Evolutionary conservation across 1,284 basidiomycete genomes (phyloP).

Genomic region (Puccinia triticina): DNA sequence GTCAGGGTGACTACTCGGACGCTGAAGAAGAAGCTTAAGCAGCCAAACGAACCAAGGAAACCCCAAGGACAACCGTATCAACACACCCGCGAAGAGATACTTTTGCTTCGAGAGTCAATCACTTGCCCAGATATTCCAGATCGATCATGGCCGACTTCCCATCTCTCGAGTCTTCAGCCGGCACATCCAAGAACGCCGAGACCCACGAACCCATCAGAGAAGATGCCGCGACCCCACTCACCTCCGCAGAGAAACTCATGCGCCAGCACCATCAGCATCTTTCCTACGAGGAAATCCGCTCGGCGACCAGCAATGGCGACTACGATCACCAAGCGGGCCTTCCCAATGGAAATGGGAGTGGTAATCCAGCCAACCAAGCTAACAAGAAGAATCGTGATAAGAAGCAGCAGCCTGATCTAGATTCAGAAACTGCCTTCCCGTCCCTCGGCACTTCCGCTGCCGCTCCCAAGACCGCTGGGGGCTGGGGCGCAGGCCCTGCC

Average conservation of each 20-base stretch:
- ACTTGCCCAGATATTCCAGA: neutral
- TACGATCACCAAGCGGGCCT: slow-evolving; percentile 13
- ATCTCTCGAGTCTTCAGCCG: neutral
- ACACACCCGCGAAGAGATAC: neutral
- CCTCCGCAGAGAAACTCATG: slow-evolving; percentile 22
- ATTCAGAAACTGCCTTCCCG: slow-evolving; percentile 60
- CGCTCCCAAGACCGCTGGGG: slow-evolving; percentile 55
- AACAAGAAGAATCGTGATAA: slow-evolving; percentile 15
- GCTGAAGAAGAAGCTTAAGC: no score
- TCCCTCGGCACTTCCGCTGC: slow-evolving; percentile 58
- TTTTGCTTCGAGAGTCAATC: neutral
- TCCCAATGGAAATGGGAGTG: neutral
- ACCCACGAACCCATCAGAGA: neutral
- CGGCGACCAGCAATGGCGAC: neutral
- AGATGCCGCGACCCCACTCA: neutral
- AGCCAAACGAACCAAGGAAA: no score
- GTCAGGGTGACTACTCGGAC: no score
- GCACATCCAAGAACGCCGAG: neutral
- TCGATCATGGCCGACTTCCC: slow-evolving; percentile 10
- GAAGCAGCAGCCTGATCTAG: slow-evolving; percentile 51
- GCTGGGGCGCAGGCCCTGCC: slow-evolving; percentile 57
- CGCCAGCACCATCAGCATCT: slow-evolving; percentile 40
- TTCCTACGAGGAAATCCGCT: slow-evolving; percentile 39
- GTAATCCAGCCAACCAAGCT: neutral
- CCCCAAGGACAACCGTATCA: neutral